Evolutionary conservation across 148 eudicot genomes (phyloP), one percentile per base, ranked within the genome.

Genomic region (Bassia scoparia): DNA sequence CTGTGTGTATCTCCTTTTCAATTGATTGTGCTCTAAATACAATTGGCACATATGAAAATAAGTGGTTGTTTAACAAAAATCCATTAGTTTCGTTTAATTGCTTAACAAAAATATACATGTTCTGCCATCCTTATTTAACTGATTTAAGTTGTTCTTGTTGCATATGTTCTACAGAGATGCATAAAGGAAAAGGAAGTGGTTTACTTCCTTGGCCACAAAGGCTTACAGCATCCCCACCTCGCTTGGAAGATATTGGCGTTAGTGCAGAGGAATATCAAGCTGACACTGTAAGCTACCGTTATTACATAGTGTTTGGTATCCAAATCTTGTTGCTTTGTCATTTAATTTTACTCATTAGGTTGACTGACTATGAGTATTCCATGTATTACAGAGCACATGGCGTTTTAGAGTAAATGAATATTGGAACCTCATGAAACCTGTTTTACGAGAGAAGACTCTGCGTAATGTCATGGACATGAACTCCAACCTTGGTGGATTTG

Each of bases 391-490:
- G 87, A 80, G 77, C 44, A 58, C 74, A 17, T 84, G 87, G 87
- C 82, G 79, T 16, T 58, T 46, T 50, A 84, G 87, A 81, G 82
- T 81, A 46, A 80, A 78, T n/a, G 76, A 69, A 49, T 84, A 84
- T 70, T 84, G 87, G 87, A 79, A 71, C 78, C 76, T 26, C 76
- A 84, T 66, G 69, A 66, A 66, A 38, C 69, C 52, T 44, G 34
- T 43, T 66, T 26, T 66, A 66, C 52, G 26, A 44, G 46, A 24
- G 53, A 43, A 66, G 34, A 78, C 87, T 21, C 37, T 81, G 34
- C 70, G 87, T 52, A 84, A 84, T 73, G 13, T 84, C 65, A 81
- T 84, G 87, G 87, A 84, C 61, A 84, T 84, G 87, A 84, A 81
- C 55, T 82, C 87, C 26, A 73, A 79, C 80, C 74, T 84, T 84